phyloP scores from a whole-genome alignment of 78 protist species.

The Dictyostelium citrinum region DNA sequence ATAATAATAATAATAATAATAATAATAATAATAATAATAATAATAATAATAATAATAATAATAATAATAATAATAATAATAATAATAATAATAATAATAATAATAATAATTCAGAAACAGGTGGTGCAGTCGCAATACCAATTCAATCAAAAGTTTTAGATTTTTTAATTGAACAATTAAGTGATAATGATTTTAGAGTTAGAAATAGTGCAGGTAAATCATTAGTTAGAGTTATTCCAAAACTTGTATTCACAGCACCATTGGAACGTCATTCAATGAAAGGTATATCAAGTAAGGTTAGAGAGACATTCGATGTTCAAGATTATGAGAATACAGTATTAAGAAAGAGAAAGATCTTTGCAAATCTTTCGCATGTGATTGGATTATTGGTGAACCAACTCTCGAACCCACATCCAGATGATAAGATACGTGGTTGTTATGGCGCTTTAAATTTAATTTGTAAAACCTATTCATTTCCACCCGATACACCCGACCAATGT shows the following conservation, averaged over 20 bases:
- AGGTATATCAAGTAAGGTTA: slow-evolving; percentile 34
- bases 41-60: too few relatives aligned
- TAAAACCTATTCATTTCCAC: slow-evolving; percentile 43
- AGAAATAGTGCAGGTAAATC: slow-evolving; percentile 72
- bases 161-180: slow-evolving; percentile 50
- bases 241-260: slow-evolving; percentile 68
- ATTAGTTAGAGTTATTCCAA: slow-evolving; percentile 50
- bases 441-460: slow-evolving; percentile 45
- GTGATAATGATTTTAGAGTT: slow-evolving; percentile 65
- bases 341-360: slow-evolving; percentile 33
- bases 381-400: slow-evolving; percentile 31
- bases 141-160: slow-evolving; percentile 73
- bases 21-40: too few relatives aligned
- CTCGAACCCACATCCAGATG: slow-evolving; percentile 72
- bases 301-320: slow-evolving; percentile 50
- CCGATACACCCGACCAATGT: slow-evolving; percentile 17
- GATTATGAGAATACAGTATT: slow-evolving; percentile 23
- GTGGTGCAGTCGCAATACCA: slow-evolving; percentile 68
- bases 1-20: too few relatives aligned
- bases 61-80: neutral
- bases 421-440: slow-evolving; percentile 72
- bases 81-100: neutral
- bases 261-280: slow-evolving; percentile 59
- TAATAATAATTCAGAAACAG: slow-evolving; percentile 9
- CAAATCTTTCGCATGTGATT: slow-evolving; percentile 67